Conservation (phyloP, 345 rosid genomes). For the Eucalyptus dawsonii region DNA sequence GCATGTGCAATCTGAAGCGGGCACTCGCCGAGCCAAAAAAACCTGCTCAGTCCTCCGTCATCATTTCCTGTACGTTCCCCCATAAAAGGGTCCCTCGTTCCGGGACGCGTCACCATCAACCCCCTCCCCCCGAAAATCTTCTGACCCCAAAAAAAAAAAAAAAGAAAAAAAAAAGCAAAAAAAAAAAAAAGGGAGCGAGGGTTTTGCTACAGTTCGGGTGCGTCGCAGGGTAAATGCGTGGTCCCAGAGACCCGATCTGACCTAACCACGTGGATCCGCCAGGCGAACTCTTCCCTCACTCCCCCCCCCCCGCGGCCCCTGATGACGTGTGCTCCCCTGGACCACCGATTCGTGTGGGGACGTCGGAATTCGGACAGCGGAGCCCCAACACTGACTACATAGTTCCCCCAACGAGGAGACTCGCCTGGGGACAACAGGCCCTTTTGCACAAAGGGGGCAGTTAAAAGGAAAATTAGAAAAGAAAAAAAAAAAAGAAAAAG, state of each 20-base stretch:
- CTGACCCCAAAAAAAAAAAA: not conserved
- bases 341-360: not conserved
- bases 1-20: not conserved
- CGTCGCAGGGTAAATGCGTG: not conserved
- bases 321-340: conserved; percentile 7
- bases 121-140: not conserved
- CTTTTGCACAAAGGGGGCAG: not conserved
- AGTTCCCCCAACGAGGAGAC: not conserved
- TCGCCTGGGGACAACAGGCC: not conserved
- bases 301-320: too few relatives aligned
- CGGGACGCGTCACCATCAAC: not conserved
- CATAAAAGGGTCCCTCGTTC: not conserved
- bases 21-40: not conserved
- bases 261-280: conserved; percentile 8
- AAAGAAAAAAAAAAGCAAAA: too few relatives aligned
- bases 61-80: not conserved
- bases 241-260: not conserved
- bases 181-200: not conserved
- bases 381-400: not conserved
- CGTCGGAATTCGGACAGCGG: not conserved
- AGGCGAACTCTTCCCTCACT: not conserved
- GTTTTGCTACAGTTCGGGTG: not conserved
- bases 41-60: not conserved
- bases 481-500: too few relatives aligned
- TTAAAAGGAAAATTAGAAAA: not conserved